phyloP scores from a whole-genome alignment of 192 early-diverging fungal genomes.

The Entomortierella parvispora region DNA sequence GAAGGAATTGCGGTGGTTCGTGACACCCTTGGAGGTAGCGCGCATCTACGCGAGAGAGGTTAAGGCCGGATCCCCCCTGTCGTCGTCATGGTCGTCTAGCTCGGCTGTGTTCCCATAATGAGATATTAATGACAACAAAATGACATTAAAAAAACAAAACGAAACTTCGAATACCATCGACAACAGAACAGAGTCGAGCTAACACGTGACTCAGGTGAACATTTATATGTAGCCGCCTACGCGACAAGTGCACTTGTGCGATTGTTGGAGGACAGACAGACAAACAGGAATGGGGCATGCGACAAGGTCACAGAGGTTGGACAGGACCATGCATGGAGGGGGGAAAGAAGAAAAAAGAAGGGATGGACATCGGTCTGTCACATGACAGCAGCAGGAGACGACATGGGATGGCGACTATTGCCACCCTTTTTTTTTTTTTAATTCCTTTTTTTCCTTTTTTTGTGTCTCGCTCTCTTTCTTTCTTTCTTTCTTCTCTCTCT shows the following conservation, averaged over 20 bases:
- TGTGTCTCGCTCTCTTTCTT: background rate
- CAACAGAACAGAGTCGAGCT: too few relatives aligned
- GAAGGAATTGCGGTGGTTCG: constrained; percentile 33
- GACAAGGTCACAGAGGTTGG: background rate
- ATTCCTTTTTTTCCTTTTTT: too few relatives aligned
- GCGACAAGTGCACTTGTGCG: too few relatives aligned
- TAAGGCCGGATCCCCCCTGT: background rate
- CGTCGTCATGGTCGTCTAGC: constrained; percentile 1
- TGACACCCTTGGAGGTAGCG: constrained; percentile 27
- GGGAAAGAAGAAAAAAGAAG: background rate
- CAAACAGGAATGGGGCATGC: too few relatives aligned
- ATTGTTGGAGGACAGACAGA: background rate
- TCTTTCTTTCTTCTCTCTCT: background rate
- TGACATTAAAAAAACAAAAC: too few relatives aligned
- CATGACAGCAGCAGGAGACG: too few relatives aligned
- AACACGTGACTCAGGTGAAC: too few relatives aligned
- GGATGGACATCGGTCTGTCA: background rate
- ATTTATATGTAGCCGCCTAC: too few relatives aligned
- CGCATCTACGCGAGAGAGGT: constrained; percentile 12
- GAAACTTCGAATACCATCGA: too few relatives aligned
- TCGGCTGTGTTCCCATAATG: background rate
- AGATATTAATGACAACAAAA: too few relatives aligned
- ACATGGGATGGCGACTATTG: too few relatives aligned
- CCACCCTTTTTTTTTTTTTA: too few relatives aligned
- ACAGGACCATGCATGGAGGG: background rate